Conservation (phyloP, 1,139 yeast genomes). For the Yamadazyma triangularis region DNA sequence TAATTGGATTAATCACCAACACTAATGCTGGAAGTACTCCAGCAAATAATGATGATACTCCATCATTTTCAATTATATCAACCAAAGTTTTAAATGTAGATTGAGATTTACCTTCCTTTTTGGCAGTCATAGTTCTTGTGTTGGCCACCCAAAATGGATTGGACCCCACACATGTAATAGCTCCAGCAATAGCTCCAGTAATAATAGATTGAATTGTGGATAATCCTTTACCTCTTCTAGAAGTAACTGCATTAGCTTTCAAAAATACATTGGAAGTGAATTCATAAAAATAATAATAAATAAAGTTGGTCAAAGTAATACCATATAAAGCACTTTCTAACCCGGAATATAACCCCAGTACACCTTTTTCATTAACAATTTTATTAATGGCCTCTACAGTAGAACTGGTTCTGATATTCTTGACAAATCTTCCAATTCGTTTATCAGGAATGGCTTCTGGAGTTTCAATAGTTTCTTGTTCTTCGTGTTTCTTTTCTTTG, state of each 20-base stretch:
- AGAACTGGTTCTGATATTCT: conserved; percentile 17
- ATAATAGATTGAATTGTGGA: conserved; percentile 68
- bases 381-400: conserved; percentile 37
- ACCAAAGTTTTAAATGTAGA: conserved; percentile 51
- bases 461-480: conserved; percentile 10
- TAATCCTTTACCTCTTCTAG: conserved; percentile 35
- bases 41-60: conserved; percentile 67
- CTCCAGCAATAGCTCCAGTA: conserved; percentile 85
- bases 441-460: conserved; percentile 1
- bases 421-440: conserved; percentile 9
- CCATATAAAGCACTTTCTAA: conserved; percentile 86
- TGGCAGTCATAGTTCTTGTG: conserved; percentile 72
- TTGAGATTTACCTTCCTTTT: conserved; percentile 28
- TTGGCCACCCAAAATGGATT: conserved; percentile 97
- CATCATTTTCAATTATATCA: conserved; percentile 68
- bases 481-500: conserved; percentile 14
- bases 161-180: conserved; percentile 78
- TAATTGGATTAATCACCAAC: conserved; percentile 81
- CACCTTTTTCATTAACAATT: conserved; percentile 60
- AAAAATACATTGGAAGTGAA: conserved; percentile 55
- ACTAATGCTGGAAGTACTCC: conserved; percentile 87
- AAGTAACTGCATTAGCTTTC: conserved; percentile 25
- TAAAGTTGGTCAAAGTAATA: conserved; percentile 78
- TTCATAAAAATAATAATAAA: conserved; percentile 89
- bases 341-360: conserved; percentile 74